These are phyloP conservation scores for Chenopodium suecicum DNA, from an alignment of 148 eudicot species.

Conservation along the genomic window DNA sequence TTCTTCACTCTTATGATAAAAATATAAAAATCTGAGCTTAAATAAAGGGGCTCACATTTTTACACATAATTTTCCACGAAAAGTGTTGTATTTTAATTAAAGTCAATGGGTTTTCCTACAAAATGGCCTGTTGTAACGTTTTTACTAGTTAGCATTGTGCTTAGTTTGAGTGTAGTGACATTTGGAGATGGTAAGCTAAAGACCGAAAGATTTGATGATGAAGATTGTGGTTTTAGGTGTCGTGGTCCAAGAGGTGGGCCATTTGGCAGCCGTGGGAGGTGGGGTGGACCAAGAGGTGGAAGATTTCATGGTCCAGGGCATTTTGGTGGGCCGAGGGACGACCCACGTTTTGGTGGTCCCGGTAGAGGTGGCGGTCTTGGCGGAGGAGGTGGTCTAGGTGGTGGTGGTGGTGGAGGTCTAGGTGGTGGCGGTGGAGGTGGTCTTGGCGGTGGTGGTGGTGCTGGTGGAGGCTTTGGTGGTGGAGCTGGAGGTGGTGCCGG, in stretches of 20 bases:
- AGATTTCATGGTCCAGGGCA: conserved; percentile 24
- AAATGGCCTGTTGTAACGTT: conserved; percentile 16
- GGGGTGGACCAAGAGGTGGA: conserved; percentile 25
- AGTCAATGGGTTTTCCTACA: conserved; percentile 14
- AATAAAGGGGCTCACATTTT: background rate
- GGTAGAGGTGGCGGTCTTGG: conserved; percentile 21
- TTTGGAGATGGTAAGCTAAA: conserved; percentile 26
- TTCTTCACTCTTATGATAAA: background rate
- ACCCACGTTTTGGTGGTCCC: conserved; percentile 14
- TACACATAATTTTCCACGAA: background rate
- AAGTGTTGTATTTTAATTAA: background rate
- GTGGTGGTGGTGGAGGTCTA: conserved; percentile 15
- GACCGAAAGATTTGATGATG: conserved; percentile 22
- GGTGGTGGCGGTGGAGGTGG: conserved; percentile 15
- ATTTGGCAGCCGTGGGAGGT: conserved; percentile 20
- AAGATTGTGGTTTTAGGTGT: conserved; percentile 31
- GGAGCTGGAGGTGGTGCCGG: conserved; percentile 18
- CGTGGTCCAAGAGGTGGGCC: conserved; percentile 19
- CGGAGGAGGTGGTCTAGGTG: conserved; percentile 27
- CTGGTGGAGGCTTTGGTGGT: conserved; percentile 14
- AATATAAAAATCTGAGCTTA: background rate
- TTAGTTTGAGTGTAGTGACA: conserved; percentile 27
- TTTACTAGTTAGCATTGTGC: conserved; percentile 17
- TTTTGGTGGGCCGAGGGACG: conserved; percentile 12
- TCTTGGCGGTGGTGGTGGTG: conserved; percentile 11